Base-by-base conservation (phyloP, 345 rosid genomes). In the Eutrema heterophyllum region DNA sequence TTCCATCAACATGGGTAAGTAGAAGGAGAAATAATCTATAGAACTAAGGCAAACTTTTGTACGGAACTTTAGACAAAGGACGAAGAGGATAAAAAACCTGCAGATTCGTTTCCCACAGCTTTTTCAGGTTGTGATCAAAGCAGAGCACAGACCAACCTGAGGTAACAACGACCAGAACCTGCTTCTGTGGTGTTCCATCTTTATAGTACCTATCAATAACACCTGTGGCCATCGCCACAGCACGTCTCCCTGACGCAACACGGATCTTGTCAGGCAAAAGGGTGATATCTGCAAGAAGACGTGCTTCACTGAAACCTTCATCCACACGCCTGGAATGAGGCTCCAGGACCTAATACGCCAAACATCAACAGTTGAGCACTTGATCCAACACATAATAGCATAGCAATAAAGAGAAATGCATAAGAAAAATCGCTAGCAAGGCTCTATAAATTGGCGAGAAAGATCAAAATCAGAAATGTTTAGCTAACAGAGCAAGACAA, bases 91-190 rank as follows among this genome's bases (percentile, higher is more conserved):
- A 14, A 52, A 10, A 4, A 33, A 92, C 99, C 99, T 96, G 99
- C 71, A 92, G 81, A 84, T 85, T 90, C 45, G 77, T 81, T 75
- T 96, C 99, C 99, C 97, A 96, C 3, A 96, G 86, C 85, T 92
- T 96, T 2, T 90, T 88, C 13, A 92, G 85, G 83, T 92, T 96
- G 67, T 96, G 99, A 87, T 96, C 98, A 63, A 86, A 96, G 83
- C 99, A 96, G 87, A 92, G 88, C 9, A 96, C 99, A 6, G 83
- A 83, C 98, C 98, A 92, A 48, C 90, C 97, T 0, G 99, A 85
- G 10, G 99, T 92, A 78, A 96, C 97, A 81, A 92, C 98, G 38
- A 92, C 97, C 85, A 96, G 64, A 64, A 92, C 99, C 83, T 88
- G 98, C 83, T 96, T 96, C 64, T 83, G 88, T 5, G 95, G 98